Percentiles rank a stretch among this genome's conserved stretches.
Evolutionary conservation across 1,284 basidiomycete genomes (phyloP).

Genomic region (Microbotryomycetes sp.): DNA sequence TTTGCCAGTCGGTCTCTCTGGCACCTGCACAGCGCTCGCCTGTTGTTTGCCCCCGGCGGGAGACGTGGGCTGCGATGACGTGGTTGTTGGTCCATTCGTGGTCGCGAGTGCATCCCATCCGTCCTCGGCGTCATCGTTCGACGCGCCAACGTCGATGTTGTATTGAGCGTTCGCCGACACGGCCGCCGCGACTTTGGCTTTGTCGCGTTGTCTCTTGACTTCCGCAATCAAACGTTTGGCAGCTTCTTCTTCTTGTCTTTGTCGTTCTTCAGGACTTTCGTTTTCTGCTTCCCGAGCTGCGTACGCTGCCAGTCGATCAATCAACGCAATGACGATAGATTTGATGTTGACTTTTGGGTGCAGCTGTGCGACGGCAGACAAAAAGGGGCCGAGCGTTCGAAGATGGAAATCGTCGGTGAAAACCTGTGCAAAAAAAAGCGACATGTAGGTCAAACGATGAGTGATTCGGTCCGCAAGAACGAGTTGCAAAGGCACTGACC

Average conservation of each 20-base stretch:
- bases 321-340: slow-evolving; percentile 87
- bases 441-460: neutral
- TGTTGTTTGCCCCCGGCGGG: slow-evolving; percentile 9
- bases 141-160: slow-evolving; percentile 54
- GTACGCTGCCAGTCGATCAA: slow-evolving; percentile 88
- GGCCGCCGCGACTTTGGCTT: slow-evolving; percentile 21
- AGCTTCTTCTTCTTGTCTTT: slow-evolving; percentile 81
- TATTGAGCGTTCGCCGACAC: slow-evolving; percentile 42
- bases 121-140: slow-evolving; percentile 20
- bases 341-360: slow-evolving; percentile 97
- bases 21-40: slow-evolving; percentile 30
- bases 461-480: neutral
- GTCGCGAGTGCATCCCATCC: slow-evolving; percentile 24
- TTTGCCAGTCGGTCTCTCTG: slow-evolving; percentile 48
- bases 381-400: slow-evolving; percentile 82
- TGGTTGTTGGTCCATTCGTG: slow-evolving; percentile 31
- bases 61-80: neutral
- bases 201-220: slow-evolving; percentile 57
- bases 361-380: slow-evolving; percentile 84
- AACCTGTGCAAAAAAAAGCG: no score
- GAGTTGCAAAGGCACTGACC: slow-evolving; percentile 46
- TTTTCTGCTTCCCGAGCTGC: slow-evolving; percentile 88
- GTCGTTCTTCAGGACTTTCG: slow-evolving; percentile 86
- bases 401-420: slow-evolving; percentile 96
- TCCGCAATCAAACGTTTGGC: slow-evolving; percentile 75